Conservation (phyloP, 352 stramenopile genomes). For the Pythium folliculosum region DNA sequence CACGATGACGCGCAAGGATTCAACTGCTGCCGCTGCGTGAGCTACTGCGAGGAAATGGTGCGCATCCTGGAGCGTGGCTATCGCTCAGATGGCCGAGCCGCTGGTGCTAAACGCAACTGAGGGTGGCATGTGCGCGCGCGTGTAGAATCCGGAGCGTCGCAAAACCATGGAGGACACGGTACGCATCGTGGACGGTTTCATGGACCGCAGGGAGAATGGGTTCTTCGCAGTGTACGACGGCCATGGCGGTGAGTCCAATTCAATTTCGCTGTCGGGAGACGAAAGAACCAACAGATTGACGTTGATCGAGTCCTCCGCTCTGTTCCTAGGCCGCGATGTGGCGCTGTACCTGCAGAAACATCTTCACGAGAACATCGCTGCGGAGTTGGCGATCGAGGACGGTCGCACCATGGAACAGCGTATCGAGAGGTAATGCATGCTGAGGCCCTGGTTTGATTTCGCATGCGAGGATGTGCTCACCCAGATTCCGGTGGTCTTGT, state of each 20-base stretch:
- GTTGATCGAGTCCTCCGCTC: neutral
- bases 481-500: neutral
- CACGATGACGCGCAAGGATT: conserved; percentile 29
- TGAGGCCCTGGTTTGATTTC: too few species aligned
- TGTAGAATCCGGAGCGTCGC: conserved; percentile 66
- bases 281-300: neutral
- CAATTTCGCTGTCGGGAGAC: too few species aligned
- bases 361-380: conserved; percentile 65
- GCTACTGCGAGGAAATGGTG: conserved; percentile 82
- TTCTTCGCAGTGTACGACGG: conserved; percentile 83
- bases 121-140: neutral
- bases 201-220: conserved; percentile 51
- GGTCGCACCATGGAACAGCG: conserved; percentile 49
- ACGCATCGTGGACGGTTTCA: conserved; percentile 71
- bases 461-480: neutral
- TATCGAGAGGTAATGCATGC: conserved; percentile 47
- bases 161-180: conserved; percentile 87
- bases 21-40: conserved; percentile 66
- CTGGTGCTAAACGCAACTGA: neutral
- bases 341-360: conserved; percentile 63
- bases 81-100: neutral
- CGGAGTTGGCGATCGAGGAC: conserved; percentile 49
- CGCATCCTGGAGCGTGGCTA: neutral
- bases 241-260: conserved; percentile 53
- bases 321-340: conserved; percentile 54